Evolutionary conservation across 202 grass and related monocot genomes (phyloP).

Genomic region (Tripidium arundinaceum): DNA sequence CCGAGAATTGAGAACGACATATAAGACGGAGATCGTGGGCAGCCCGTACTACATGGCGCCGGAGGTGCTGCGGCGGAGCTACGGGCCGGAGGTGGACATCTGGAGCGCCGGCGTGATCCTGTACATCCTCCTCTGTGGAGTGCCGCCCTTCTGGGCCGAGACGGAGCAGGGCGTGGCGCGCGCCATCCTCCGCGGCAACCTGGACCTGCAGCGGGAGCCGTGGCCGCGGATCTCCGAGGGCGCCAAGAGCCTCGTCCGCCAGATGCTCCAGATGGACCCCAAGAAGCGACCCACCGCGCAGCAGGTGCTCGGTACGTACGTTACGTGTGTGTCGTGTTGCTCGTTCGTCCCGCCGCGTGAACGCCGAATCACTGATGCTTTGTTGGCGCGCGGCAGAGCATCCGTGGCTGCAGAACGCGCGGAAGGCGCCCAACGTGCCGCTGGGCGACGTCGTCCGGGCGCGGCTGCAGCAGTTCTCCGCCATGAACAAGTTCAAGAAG

Average conservation of each 20-base stretch:
- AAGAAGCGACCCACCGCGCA: conserved; percentile 50
- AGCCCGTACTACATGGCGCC: conserved; percentile 71
- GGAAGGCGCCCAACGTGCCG: conserved; percentile 62
- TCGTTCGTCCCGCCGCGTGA: too few species aligned
- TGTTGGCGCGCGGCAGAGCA: conserved; percentile 41
- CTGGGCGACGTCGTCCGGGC: conserved; percentile 78
- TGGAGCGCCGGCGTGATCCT: conserved; percentile 63
- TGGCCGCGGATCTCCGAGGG: conserved; percentile 61
- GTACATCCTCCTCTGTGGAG: conserved; percentile 61
- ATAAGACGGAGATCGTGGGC: conserved; percentile 62
- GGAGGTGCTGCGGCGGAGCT: conserved; percentile 49
- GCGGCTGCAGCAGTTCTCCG: conserved; percentile 85
- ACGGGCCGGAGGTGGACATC: conserved; percentile 53
- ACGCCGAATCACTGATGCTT: too few species aligned
- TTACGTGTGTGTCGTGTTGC: too few species aligned
- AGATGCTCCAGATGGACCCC: conserved; percentile 67
- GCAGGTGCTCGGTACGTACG: conserved; percentile 48
- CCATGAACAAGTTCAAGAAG: conserved; percentile 98
- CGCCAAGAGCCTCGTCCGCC: conserved; percentile 58
- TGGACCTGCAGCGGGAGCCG: conserved; percentile 54
- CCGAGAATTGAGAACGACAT: too few species aligned
- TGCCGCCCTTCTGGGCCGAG: conserved; percentile 55
- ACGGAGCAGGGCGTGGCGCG: conserved; percentile 72
- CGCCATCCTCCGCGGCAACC: conserved; percentile 50
- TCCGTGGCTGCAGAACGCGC: conserved; percentile 77